Evolutionary conservation across 2,329 filamentous ascomycete genomes (phyloP).

Genomic region (Pestalotiopsis sp.): DNA sequence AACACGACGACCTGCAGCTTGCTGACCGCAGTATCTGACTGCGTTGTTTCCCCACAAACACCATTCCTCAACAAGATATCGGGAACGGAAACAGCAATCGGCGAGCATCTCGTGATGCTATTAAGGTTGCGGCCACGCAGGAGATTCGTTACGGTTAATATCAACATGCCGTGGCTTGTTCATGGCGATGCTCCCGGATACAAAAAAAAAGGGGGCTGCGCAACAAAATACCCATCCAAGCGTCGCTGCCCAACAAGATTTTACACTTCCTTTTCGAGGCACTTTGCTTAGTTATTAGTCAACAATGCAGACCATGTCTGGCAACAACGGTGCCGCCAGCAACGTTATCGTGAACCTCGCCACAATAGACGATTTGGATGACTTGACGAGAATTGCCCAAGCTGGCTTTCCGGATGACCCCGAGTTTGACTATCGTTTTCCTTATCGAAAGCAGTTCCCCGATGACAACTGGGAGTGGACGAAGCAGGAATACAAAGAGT

Average conservation of each 20-base stretch:
- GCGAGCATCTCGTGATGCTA: not conserved
- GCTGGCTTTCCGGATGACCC: conserved; percentile 19
- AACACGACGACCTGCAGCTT: not conserved
- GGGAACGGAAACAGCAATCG: not conserved
- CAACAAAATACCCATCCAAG: not conserved
- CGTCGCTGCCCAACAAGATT: not conserved
- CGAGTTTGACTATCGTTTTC: conserved; percentile 20
- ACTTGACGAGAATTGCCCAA: conserved; percentile 16
- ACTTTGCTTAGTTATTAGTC: not conserved
- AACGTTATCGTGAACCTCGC: not conserved
- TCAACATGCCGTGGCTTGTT: not conserved
- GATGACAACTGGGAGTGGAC: conserved; percentile 20
- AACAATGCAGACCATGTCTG: not conserved
- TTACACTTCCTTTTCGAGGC: not conserved
- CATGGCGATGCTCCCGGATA: not conserved
- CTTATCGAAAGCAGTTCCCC: conserved; percentile 15
- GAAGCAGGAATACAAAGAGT: conserved; percentile 19
- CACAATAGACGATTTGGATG: conserved; percentile 18
- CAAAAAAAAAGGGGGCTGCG: not conserved
- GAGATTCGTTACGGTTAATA: not conserved
- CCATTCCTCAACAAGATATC: not conserved
- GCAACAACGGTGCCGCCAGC: not conserved
- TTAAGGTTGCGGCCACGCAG: not conserved
- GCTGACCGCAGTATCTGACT: not conserved
- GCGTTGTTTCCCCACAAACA: not conserved